Percentiles rank a stretch among this genome's conserved stretches.
These are phyloP conservation scores for Kwoniella sp. DNA, from an alignment of 768 basidiomycete species.

Conservation along the genomic window DNA sequence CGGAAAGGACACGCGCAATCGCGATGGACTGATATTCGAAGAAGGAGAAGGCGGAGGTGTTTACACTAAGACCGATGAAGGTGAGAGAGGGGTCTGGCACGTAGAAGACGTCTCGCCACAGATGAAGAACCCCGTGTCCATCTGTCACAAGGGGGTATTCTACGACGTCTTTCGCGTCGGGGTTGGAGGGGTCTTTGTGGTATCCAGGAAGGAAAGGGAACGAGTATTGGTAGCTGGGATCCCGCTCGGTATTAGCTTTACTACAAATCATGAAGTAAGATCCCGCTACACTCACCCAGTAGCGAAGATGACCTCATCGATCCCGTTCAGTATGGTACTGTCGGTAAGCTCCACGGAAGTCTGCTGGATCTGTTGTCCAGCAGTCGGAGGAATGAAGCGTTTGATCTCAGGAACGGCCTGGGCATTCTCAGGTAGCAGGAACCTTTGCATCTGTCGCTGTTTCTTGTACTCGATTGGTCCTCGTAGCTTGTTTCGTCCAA, in stretches of 20 bases:
- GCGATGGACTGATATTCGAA: slow-evolving; percentile 46
- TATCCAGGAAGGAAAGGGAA: slow-evolving; percentile 60
- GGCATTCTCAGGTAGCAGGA: slow-evolving; percentile 41
- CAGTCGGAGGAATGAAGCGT: slow-evolving; percentile 51
- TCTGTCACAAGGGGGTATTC: slow-evolving; percentile 56
- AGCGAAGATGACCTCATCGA: slow-evolving; percentile 58
- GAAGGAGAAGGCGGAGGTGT: slow-evolving; percentile 41
- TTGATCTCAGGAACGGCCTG: slow-evolving; percentile 58
- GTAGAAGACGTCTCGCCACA: slow-evolving; percentile 59
- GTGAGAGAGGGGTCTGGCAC: slow-evolving; percentile 61
- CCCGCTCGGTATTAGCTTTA: not conserved
- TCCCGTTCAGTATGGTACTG: slow-evolving; percentile 57
- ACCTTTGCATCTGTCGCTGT: slow-evolving; percentile 29
- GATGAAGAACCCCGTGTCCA: slow-evolving; percentile 58
- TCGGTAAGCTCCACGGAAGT: slow-evolving; percentile 57
- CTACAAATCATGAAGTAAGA: not conserved
- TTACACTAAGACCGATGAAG: slow-evolving; percentile 50
- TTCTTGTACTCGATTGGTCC: slow-evolving; percentile 32
- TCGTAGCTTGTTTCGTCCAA: slow-evolving; percentile 39
- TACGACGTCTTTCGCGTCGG: not conserved
- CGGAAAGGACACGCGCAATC: slow-evolving; percentile 35
- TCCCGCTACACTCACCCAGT: slow-evolving; percentile 52
- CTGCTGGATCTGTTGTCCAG: slow-evolving; percentile 42
- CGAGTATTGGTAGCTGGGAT: slow-evolving; percentile 48
- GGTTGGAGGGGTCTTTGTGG: slow-evolving; percentile 34